Conservation (phyloP, 148 eudicot species). For the Rhododendron ovatum region DNA sequence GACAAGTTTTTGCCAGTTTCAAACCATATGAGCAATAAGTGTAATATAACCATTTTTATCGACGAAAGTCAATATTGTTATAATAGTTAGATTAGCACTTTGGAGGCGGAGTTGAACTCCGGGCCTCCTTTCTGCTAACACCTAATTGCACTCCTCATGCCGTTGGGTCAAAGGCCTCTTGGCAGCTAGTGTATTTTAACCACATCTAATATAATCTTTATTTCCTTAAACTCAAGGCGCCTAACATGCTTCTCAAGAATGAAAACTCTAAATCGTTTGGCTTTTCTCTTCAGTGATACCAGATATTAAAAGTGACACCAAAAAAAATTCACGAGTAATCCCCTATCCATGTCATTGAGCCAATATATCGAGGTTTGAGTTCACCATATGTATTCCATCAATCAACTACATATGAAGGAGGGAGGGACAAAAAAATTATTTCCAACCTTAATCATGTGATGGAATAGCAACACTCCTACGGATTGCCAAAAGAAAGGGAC, state of each 20-base stretch:
- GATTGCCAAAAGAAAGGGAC: background rate
- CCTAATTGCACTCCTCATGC: no score
- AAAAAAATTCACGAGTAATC: background rate
- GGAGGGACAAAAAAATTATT: background rate
- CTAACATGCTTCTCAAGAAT: background rate
- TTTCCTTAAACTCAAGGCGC: background rate
- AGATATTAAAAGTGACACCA: background rate
- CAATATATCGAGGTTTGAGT: background rate
- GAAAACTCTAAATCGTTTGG: background rate
- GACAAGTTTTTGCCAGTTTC: background rate
- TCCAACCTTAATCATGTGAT: background rate
- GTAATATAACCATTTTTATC: background rate
- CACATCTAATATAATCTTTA: background rate
- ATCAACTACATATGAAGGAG: background rate
- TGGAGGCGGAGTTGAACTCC: no score
- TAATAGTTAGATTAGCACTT: no score
- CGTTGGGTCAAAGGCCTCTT: no score
- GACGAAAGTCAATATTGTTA: no score
- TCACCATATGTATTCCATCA: background rate
- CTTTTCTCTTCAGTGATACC: background rate
- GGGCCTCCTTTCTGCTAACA: no score
- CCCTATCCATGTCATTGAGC: background rate
- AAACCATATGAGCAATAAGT: background rate
- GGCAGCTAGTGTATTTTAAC: background rate
- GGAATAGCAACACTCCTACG: background rate